Conservation (phyloP, 2,329 filamentous ascomycete species). For the Clonostachys rhizophaga region DNA sequence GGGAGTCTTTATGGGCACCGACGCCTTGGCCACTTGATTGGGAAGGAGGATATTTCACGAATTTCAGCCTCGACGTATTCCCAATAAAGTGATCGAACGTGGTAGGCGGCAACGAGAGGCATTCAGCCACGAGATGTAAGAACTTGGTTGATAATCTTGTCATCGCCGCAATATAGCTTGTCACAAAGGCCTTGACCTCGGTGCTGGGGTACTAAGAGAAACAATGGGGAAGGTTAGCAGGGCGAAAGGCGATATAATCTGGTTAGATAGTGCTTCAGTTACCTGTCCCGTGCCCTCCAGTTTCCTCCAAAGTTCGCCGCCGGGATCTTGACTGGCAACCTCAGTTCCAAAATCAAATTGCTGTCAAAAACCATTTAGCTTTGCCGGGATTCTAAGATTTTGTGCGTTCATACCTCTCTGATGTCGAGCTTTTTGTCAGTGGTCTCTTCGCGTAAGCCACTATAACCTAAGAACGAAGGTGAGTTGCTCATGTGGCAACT, state of each 20-base stretch:
- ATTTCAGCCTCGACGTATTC: conserved; percentile 54
- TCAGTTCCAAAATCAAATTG: conserved; percentile 59
- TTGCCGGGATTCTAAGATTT: no score
- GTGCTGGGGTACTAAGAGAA: no score
- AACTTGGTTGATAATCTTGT: conserved; percentile 21
- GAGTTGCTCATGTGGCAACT: no score
- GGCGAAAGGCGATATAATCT: no score
- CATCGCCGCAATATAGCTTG: no score
- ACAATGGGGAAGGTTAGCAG: no score
- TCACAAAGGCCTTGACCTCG: no score
- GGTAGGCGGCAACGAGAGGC: conserved; percentile 40
- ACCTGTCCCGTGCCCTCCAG: conserved; percentile 45
- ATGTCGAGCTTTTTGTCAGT: conserved; percentile 46
- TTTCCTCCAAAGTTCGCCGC: conserved; percentile 28
- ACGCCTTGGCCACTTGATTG: conserved; percentile 40
- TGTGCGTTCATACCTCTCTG: conserved; percentile 19
- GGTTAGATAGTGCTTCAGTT: not conserved
- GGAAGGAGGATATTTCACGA: conserved; percentile 44
- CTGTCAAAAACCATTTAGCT: conserved; percentile 14
- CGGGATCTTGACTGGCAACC: conserved; percentile 26
- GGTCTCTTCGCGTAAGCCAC: conserved; percentile 46
- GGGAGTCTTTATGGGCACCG: conserved; percentile 58
- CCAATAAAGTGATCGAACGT: conserved; percentile 48
- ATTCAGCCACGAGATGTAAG: conserved; percentile 48
- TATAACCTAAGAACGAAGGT: conserved; percentile 49